phyloP scores from a whole-genome alignment of 371 early-diverging fungal species.

The Syncephalastrum sp. region DNA sequence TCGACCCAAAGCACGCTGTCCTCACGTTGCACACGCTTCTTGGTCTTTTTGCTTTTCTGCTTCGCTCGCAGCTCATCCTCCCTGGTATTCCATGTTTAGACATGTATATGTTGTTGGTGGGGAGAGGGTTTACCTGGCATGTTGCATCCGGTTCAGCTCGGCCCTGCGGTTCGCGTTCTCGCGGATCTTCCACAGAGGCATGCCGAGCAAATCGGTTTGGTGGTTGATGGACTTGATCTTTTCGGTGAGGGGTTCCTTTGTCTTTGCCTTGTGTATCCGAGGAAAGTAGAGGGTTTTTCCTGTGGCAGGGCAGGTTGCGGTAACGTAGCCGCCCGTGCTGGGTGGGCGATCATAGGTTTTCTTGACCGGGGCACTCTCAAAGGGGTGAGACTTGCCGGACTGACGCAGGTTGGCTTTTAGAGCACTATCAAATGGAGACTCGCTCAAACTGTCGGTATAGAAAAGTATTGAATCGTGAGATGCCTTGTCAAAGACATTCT shows the following conservation, averaged over 20 bases:
- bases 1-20: conserved; percentile 78
- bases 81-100: not conserved
- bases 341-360: conserved; percentile 12
- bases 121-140: conserved; percentile 5
- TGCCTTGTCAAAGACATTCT: too few species aligned
- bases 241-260: conserved; percentile 16
- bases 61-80: conserved; percentile 18
- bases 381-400: too few species aligned
- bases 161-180: conserved; percentile 38
- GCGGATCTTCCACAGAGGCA: conserved; percentile 45
- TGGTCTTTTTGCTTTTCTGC: conserved; percentile 3
- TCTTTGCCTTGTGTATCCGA: conserved; percentile 10
- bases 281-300: conserved; percentile 55
- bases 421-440: too few species aligned
- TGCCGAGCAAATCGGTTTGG: conserved; percentile 20
- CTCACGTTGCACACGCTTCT: not conserved
- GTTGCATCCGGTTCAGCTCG: conserved; percentile 30
- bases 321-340: conserved; percentile 16
- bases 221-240: not conserved
- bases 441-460: too few species aligned
- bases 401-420: too few species aligned
- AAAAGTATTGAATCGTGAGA: too few species aligned
- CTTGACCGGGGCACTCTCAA: too few species aligned
- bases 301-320: conserved; percentile 29
- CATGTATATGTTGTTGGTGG: conserved; percentile 3